Evolutionary conservation across 2,329 filamentous ascomycete genomes (phyloP).

Genomic region (Phoma sp.): DNA sequence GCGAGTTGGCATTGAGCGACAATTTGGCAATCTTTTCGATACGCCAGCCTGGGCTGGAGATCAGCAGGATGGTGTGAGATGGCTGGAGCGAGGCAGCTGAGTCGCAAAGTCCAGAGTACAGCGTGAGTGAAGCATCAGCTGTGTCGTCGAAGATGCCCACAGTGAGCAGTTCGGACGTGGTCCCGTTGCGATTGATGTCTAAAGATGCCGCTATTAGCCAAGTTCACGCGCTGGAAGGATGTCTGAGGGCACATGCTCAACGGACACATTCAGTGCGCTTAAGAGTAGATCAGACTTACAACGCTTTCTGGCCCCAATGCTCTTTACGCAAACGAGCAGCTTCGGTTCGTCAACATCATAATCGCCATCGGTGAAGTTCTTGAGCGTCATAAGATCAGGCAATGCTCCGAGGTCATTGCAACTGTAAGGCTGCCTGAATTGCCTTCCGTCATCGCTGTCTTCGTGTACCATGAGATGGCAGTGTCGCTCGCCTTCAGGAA

Average conservation of each 20-base stretch:
- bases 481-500: constrained; percentile 61
- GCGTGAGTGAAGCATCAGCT: constrained; percentile 57
- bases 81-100: constrained; percentile 55
- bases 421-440: constrained; percentile 57
- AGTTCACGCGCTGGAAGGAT: too few species aligned
- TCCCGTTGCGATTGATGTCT: constrained; percentile 57
- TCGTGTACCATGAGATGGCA: constrained; percentile 62
- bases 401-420: constrained; percentile 47
- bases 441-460: constrained; percentile 51
- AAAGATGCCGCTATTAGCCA: background rate
- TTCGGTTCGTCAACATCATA: constrained; percentile 59
- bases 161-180: constrained; percentile 55
- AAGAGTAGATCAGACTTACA: constrained; percentile 36
- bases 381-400: constrained; percentile 62
- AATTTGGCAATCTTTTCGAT: constrained; percentile 45
- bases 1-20: constrained; percentile 53
- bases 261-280: background rate
- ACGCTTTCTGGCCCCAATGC: constrained; percentile 59
- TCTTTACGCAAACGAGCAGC: constrained; percentile 64
- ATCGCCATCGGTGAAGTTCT: constrained; percentile 60
- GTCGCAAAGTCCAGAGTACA: constrained; percentile 60
- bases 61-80: constrained; percentile 58
- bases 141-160: constrained; percentile 65
- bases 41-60: constrained; percentile 54
- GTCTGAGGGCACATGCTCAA: too few species aligned